Conservation (phyloP, 495 filamentous ascomycete genomes). For the Penicillium coprophilum region DNA sequence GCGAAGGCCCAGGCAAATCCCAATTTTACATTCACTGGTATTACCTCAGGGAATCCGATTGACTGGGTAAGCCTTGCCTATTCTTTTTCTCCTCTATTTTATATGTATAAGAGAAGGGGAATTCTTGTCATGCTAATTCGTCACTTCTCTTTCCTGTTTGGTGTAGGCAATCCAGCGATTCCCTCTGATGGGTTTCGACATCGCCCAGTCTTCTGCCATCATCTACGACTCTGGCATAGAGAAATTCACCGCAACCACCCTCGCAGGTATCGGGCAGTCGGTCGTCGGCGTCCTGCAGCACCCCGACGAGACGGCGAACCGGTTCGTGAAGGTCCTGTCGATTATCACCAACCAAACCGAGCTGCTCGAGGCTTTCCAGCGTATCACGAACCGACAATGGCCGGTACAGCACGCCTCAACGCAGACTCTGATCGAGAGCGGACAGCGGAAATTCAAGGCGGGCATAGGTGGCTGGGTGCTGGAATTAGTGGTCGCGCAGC, state of each 20-base stretch:
- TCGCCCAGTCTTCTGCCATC: not conserved
- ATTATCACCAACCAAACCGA: conserved; percentile 27
- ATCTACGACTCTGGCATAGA: conserved; percentile 30
- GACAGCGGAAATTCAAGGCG: conserved; percentile 4
- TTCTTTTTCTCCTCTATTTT: not conserved
- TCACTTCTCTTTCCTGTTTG: not conserved
- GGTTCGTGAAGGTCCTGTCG: conserved; percentile 27
- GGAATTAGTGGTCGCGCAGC: conserved; percentile 13
- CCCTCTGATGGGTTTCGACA: conserved; percentile 11
- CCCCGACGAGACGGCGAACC: conserved; percentile 33
- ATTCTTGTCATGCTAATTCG: not conserved
- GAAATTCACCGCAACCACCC: conserved; percentile 27
- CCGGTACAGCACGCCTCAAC: not conserved
- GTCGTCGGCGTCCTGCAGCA: conserved; percentile 32
- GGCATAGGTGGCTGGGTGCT: conserved; percentile 6
- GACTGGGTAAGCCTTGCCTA: conserved; percentile 12
- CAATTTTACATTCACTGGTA: conserved; percentile 12
- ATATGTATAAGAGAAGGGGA: not conserved
- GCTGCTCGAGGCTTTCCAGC: conserved; percentile 23
- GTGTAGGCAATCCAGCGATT: conserved; percentile 13
- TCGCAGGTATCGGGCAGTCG: conserved; percentile 29
- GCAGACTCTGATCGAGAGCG: conserved; percentile 7
- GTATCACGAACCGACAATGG: not conserved
- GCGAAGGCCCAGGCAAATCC: conserved; percentile 7
- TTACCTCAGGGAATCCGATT: conserved; percentile 15